Base-by-base conservation (phyloP, 225 moss, liverwort and hornwort species). In the Straminergon stramineum region DNA sequence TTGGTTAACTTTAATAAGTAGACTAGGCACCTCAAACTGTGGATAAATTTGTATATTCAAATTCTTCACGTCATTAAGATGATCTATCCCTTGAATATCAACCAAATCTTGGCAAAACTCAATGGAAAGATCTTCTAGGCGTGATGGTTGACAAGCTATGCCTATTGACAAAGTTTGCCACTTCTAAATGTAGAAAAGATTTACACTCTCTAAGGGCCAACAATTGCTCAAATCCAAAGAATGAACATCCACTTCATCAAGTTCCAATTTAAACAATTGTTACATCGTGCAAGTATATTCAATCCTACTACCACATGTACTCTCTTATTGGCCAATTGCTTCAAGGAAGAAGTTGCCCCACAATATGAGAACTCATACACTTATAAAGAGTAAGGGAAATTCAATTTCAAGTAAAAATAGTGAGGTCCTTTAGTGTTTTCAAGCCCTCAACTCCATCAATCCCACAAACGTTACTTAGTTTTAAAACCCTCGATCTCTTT, bases 121-220 rank as follows among this genome's bases (percentile, higher is more conserved):
- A n/a, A n/a, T n/a, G n/a, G n/a, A n/a, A n/a, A n/a, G n/a, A n/a
- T n/a, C n/a, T n/a, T n/a, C n/a, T n/a, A n/a, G n/a, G n/a, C n/a
- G n/a, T n/a, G 34, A 76, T 76, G 76, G 10, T 0, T 1, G 11
- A 32, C 6, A 2, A 3, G 2, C 7, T 8, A 1, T n/a, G n/a
- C n/a, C n/a, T n/a, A n/a, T n/a, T n/a, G 1, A 34, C 8, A 76
- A 32, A 12, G 20, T 20, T 13, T 52, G 52, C 7, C 52, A 34
- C 3, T 52, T 76, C 0, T 0, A 0, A 20, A 52, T 52, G 0
- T 0, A 0, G 0, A 0, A 1, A 32, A 34, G 32, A 0, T 2
- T 0, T 3, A 52, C 52, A 13, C 2, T 2, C 11, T 52, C 8
- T 34, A 76, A 13, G 0, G 76, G 34, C 5, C 3, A 0, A 34